A percentile compares a stretch with the other conserved stretches of the same genome.
Evolutionary conservation across 768 basidiomycete genomes (phyloP).

Genomic region (Lactarius evosmus): DNA sequence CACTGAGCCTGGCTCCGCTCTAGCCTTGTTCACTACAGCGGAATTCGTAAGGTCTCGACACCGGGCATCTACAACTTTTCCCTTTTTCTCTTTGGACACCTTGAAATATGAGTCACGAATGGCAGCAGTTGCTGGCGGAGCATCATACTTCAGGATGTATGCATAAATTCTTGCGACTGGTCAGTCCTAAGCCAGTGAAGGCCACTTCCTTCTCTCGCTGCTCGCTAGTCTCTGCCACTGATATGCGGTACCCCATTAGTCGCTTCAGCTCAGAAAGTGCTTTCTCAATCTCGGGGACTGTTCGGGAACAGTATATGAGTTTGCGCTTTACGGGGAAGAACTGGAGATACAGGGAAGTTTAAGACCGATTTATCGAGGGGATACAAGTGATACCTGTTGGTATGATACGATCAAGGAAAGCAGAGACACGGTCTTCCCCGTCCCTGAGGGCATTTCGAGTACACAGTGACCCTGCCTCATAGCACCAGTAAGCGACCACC

Average conservation of each 20-base stretch:
- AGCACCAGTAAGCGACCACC: slow-evolving; percentile 4
- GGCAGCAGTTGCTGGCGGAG: neutral
- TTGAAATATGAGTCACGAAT: slow-evolving; percentile 33
- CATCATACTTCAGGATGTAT: slow-evolving; percentile 84
- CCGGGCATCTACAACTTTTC: slow-evolving; percentile 92
- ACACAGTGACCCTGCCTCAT: slow-evolving; percentile 87
- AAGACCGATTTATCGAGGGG: neutral
- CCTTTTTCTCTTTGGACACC: slow-evolving; percentile 98
- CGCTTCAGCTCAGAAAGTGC: slow-evolving; percentile 93
- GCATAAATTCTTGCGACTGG: slow-evolving; percentile 94
- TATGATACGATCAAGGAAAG: slow-evolving; percentile 96
- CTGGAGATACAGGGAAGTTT: slow-evolving; percentile 39
- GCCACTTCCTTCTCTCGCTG: slow-evolving; percentile 71
- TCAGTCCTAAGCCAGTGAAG: slow-evolving; percentile 89
- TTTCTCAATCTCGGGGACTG: slow-evolving; percentile 99
- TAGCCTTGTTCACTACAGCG: slow-evolving; percentile 75
- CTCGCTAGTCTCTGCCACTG: slow-evolving; percentile 68
- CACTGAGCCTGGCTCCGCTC: slow-evolving; percentile 83
- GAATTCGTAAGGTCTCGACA: slow-evolving; percentile 94
- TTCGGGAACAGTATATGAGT: slow-evolving; percentile 97
- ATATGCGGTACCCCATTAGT: slow-evolving; percentile 83
- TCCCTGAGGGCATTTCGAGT: slow-evolving; percentile 99
- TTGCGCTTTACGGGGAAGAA: slow-evolving; percentile 91
- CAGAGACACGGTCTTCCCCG: slow-evolving; percentile 96
- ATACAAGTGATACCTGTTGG: slow-evolving; percentile 68